phyloP scores from a whole-genome alignment of 331 rosid species.

The Saraca asoca region DNA sequence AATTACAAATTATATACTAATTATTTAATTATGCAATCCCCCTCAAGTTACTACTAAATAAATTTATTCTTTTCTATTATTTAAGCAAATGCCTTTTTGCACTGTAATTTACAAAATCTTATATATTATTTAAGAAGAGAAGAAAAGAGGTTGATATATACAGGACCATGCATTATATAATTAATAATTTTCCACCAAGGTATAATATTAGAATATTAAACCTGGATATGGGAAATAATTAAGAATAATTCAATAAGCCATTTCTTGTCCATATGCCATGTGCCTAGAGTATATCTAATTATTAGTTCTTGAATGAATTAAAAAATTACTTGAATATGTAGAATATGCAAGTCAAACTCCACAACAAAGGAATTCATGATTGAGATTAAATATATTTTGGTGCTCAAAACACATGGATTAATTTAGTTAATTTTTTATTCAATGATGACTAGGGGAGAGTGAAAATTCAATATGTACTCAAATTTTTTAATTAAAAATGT shows the following conservation, averaged over 20 bases:
- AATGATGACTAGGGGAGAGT: not conserved
- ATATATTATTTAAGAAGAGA: no score
- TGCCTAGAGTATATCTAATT: not conserved
- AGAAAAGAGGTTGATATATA: not conserved
- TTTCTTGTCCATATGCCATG: not conserved
- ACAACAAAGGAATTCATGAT: not conserved
- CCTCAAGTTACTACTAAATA: not conserved
- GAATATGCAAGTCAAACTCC: conserved; percentile 3
- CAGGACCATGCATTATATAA: not conserved
- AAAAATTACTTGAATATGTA: not conserved
- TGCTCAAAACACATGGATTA: not conserved
- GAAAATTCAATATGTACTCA: no score
- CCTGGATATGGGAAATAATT: not conserved
- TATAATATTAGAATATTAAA: conserved; percentile 1
- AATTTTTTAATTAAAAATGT: no score
- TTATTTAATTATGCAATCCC: conserved; percentile 2
- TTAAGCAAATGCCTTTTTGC: conserved; percentile 22
- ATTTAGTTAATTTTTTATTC: not conserved
- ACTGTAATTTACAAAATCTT: not conserved
- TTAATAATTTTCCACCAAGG: not conserved
- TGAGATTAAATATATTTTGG: not conserved
- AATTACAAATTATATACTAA: not conserved
- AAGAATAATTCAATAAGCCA: conserved; percentile 5
- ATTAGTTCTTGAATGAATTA: conserved; percentile 1
- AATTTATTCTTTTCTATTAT: not conserved